Evolutionary conservation across 768 basidiomycete species (phyloP).

Genomic region (Krasilnikovozyma curviuscula): DNA sequence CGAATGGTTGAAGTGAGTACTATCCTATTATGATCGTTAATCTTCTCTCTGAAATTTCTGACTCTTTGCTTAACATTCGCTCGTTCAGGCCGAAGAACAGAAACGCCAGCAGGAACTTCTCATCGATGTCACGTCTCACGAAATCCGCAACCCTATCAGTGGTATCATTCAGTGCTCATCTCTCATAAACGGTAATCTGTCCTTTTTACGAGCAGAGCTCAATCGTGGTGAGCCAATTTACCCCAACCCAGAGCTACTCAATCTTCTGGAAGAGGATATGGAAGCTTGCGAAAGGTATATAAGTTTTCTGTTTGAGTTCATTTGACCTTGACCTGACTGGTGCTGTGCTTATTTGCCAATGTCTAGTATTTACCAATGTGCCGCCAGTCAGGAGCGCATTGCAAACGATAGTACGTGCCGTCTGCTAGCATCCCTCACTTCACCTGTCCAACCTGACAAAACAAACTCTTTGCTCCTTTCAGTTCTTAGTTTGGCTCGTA

Average conservation of each 20-base stretch:
- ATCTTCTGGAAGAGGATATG: conserved; percentile 23
- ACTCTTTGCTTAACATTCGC: conserved; percentile 17
- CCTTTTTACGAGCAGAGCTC: conserved; percentile 17
- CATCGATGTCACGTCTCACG: conserved; percentile 26
- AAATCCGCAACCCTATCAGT: conserved; percentile 25
- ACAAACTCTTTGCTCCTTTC: too few relatives aligned
- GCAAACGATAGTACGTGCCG: too few relatives aligned
- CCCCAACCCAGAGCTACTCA: conserved; percentile 15
- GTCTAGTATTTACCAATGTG: conserved; percentile 18
- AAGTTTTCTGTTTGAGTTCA: too few relatives aligned
- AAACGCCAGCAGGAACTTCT: conserved; percentile 25
- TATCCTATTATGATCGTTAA: too few relatives aligned
- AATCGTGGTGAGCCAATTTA: background rate
- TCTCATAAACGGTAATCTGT: conserved; percentile 21
- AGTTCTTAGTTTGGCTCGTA: conserved; percentile 20
- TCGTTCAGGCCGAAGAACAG: conserved; percentile 21
- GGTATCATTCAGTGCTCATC: conserved; percentile 26
- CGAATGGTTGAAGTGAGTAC: too few relatives aligned
- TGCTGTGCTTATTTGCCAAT: background rate
- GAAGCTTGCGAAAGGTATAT: conserved; percentile 24
- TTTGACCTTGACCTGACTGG: too few relatives aligned
- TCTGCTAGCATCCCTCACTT: too few relatives aligned
- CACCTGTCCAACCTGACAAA: too few relatives aligned
- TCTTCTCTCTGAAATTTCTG: too few relatives aligned
- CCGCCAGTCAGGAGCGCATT: conserved; percentile 21